Conservation (phyloP, 805 yeast species). For the Komagataella mondaviorum region DNA sequence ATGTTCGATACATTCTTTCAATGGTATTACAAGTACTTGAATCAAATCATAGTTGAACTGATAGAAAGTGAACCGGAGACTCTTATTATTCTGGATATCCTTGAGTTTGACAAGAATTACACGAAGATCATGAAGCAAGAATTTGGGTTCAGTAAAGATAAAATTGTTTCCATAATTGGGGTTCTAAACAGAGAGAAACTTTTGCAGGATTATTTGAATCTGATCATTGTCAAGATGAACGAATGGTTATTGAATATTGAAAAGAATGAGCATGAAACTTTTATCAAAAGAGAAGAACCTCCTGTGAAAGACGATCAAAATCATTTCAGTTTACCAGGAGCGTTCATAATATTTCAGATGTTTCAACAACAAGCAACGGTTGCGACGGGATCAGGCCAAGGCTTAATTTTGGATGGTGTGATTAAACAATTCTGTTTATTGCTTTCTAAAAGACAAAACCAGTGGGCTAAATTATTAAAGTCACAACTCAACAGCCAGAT, state of each 20-base stretch:
- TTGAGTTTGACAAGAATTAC: conserved; percentile 67
- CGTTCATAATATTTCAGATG: conserved; percentile 68
- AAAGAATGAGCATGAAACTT: conserved; percentile 51
- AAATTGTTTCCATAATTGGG: conserved; percentile 44
- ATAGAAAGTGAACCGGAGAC: conserved; percentile 73
- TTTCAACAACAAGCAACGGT: conserved; percentile 83
- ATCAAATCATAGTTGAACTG: conserved; percentile 47
- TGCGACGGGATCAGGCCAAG: conserved; percentile 76
- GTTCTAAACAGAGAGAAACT: conserved; percentile 62
- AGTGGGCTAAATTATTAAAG: conserved; percentile 45
- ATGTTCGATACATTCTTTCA: conserved; percentile 46
- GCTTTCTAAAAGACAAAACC: conserved; percentile 44
- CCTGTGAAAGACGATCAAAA: conserved; percentile 57
- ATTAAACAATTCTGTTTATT: conserved; percentile 55
- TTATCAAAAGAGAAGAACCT: conserved; percentile 50
- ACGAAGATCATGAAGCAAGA: conserved; percentile 34
- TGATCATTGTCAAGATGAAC: conserved; percentile 58
- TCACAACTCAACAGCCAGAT: conserved; percentile 29
- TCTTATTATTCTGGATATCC: conserved; percentile 51
- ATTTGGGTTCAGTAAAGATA: conserved; percentile 32
- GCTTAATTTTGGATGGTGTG: conserved; percentile 67
- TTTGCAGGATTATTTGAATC: conserved; percentile 63
- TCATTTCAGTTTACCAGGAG: conserved; percentile 57
- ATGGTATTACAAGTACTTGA: conserved; percentile 55
- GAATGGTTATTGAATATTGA: conserved; percentile 76